Evolutionary conservation across 805 yeast species (phyloP).

Genomic region (Ogataea corticis): DNA sequence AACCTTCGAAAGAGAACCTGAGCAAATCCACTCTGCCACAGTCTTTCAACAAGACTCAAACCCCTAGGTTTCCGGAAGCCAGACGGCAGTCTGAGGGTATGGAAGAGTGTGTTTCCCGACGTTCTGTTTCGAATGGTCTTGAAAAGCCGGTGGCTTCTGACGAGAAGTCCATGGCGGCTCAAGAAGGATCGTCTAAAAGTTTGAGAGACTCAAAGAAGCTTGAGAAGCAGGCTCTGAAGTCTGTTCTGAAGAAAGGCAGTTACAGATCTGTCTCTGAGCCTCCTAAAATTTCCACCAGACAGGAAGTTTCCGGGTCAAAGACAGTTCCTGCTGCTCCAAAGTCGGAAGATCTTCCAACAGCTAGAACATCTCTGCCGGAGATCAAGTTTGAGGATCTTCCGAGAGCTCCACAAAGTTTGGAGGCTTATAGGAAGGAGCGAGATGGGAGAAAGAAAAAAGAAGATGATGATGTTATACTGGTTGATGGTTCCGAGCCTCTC

Average conservation of each 20-base stretch:
- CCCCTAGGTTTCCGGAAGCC: slow-evolving; percentile 3
- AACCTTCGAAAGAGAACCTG: too few relatives aligned
- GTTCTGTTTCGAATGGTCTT: too few relatives aligned
- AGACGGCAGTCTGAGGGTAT: not conserved
- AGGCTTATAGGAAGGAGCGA: too few relatives aligned
- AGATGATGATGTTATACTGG: too few relatives aligned
- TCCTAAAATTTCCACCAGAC: not conserved
- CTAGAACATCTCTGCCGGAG: too few relatives aligned
- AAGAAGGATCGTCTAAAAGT: not conserved
- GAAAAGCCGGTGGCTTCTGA: not conserved
- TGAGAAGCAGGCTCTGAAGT: not conserved
- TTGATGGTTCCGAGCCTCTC: too few relatives aligned
- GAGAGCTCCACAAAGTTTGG: not conserved
- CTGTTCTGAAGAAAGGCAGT: not conserved
- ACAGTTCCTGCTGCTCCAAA: not conserved
- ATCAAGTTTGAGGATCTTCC: not conserved
- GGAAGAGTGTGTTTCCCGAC: not conserved
- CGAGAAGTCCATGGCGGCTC: not conserved
- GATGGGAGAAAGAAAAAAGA: too few relatives aligned
- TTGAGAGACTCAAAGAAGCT: not conserved
- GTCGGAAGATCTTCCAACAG: not conserved
- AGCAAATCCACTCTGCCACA: not conserved
- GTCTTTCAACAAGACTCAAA: not conserved
- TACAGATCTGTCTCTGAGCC: not conserved
- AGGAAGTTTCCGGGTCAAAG: not conserved